A percentile compares a stretch with the other conserved stretches of the same genome.
These are phyloP conservation scores for Acanthamoeba royreba DNA, from an alignment of 208 protist species.

Conservation along the genomic window DNA sequence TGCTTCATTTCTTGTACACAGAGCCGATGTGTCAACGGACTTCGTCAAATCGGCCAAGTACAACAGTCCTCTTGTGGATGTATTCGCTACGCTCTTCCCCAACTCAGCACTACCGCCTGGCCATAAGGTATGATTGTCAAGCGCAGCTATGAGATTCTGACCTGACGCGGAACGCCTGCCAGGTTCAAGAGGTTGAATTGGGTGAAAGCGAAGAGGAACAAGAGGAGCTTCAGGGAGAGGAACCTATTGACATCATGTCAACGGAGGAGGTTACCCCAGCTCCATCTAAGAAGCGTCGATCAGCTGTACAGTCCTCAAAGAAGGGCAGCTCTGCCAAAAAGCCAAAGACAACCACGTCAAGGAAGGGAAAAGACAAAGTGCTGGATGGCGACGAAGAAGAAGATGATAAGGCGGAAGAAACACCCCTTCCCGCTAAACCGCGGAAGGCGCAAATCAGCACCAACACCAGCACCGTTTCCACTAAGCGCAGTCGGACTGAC, in stretches of 20 bases:
- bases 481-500: neutral
- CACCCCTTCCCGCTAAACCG: no score
- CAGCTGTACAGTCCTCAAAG: neutral
- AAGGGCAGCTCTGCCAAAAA: no score
- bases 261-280: neutral
- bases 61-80: neutral
- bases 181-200: neutral
- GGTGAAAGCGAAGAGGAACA: neutral
- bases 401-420: neutral
- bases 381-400: neutral
- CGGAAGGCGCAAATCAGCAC: no score
- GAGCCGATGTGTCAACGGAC: neutral
- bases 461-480: no score
- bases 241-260: no score
- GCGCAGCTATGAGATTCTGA: no score
- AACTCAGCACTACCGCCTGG: neutral
- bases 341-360: no score
- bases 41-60: neutral
- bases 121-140: neutral
- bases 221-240: neutral
- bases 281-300: neutral
- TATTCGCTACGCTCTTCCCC: neutral
- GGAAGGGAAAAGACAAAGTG: neutral
- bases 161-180: neutral
- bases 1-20: no score